Percentiles rank a stretch among this genome's conserved stretches.
These are phyloP conservation scores for Chrysopogon serrulatus DNA, from an alignment of 176 grass and related monocot genomes.

Conservation along the genomic window DNA sequence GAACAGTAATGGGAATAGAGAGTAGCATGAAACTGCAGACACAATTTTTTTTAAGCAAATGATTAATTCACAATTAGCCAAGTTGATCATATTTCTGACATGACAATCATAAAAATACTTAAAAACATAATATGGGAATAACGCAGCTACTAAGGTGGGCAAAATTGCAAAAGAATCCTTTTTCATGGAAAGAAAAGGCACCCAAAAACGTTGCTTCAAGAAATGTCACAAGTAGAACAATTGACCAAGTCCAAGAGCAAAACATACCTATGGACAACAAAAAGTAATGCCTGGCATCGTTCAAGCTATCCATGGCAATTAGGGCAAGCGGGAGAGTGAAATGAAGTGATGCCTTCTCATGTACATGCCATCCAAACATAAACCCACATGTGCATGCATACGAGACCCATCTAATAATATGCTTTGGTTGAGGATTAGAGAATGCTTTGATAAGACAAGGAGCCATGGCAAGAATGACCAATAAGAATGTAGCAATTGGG, in stretches of 20 bases:
- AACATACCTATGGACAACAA: conserved; percentile 85
- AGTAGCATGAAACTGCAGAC: conserved; percentile 87
- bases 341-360: conserved; percentile 98
- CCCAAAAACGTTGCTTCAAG: not conserved
- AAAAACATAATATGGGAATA: not conserved
- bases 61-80: not conserved
- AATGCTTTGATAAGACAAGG: conserved; percentile 83
- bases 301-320: conserved; percentile 77
- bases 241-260: not conserved
- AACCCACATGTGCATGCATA: conserved; percentile 88
- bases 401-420: conserved; percentile 82
- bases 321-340: conserved; percentile 69
- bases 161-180: not conserved
- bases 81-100: not conserved
- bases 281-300: conserved; percentile 68
- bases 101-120: not conserved
- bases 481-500: conserved; percentile 72
- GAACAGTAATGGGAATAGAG: conserved; percentile 76
- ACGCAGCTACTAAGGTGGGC: not conserved
- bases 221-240: not conserved
- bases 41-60: conserved; percentile 13
- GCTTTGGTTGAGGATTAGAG: conserved; percentile 60
- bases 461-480: conserved; percentile 74
- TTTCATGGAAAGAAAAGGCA: not conserved
- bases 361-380: conserved; percentile 98